These are phyloP conservation scores for Setaria viridis DNA, from an alignment of 202 grass and related monocot species.

Conservation along the genomic window DNA sequence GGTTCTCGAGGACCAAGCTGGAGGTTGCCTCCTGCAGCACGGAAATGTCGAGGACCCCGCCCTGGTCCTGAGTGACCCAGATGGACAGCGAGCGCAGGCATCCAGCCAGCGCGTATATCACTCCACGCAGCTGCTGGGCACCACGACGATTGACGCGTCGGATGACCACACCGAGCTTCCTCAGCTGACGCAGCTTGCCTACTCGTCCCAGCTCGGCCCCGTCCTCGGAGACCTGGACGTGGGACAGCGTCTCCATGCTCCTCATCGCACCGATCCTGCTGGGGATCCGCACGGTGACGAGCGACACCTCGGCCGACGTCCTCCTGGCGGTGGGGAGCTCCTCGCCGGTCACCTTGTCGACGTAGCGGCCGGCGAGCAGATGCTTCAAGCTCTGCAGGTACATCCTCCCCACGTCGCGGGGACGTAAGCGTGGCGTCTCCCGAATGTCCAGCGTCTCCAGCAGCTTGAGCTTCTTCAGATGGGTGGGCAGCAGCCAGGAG, in stretches of 20 bases:
- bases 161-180: conserved; percentile 27
- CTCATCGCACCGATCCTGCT: accelerated
- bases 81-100: conserved; percentile 3
- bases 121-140: background rate
- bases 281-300: background rate
- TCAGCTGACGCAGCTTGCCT: background rate
- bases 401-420: background rate
- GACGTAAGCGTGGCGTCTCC: no score
- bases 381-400: background rate
- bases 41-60: background rate
- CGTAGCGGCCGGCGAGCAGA: background rate
- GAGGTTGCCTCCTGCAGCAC: background rate
- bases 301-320: background rate
- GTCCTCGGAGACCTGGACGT: background rate
- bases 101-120: background rate
- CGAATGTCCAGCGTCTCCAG: no score
- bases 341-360: no score
- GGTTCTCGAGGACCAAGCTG: background rate
- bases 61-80: background rate
- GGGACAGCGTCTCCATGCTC: background rate
- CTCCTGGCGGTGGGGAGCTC: background rate
- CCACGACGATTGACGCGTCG: background rate
- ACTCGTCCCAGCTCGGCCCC: background rate
- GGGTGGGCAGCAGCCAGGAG: no score
- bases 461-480: no score